A percentile compares a stretch with the other conserved stretches of the same genome.
Conservation (phyloP, 768 basidiomycete species). For the Leccinum uliginosum region DNA sequence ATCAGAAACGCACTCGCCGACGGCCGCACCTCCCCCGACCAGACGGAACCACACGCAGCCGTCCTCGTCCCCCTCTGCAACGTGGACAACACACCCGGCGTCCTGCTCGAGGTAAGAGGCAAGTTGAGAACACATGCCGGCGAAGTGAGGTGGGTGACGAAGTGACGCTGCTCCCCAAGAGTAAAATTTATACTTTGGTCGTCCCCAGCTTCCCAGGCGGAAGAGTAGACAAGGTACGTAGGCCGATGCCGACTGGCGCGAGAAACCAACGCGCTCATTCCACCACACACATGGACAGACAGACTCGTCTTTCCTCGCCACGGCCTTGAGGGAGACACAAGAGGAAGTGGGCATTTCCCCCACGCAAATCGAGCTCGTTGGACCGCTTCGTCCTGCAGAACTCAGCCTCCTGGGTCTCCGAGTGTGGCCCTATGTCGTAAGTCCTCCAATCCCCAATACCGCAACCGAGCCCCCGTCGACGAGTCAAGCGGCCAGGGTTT, state of each 20-base stretch:
- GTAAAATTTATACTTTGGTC: too few species aligned
- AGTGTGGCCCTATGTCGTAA: conserved; percentile 77
- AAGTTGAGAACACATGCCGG: conserved; percentile 67
- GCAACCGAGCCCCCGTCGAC: background rate
- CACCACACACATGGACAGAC: conserved; percentile 41
- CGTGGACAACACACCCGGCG: conserved; percentile 57
- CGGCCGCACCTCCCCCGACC: conserved; percentile 13
- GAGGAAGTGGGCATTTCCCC: conserved; percentile 69
- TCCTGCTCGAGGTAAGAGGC: conserved; percentile 69
- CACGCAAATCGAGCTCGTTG: conserved; percentile 61
- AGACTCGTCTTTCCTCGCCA: conserved; percentile 47
- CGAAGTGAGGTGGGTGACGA: conserved; percentile 63
- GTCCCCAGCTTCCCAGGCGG: conserved; percentile 76
- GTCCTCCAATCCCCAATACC: conserved; percentile 19
- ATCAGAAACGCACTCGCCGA: conserved; percentile 28
- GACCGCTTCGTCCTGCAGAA: conserved; percentile 60
- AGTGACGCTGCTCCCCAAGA: background rate
- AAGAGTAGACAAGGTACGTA: conserved; percentile 55
- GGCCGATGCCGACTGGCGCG: too few species aligned
- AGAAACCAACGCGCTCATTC: too few species aligned
- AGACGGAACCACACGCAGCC: conserved; percentile 49
- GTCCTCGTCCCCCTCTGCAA: conserved; percentile 79
- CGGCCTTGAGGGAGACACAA: conserved; percentile 67
- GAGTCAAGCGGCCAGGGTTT: conserved; percentile 34
- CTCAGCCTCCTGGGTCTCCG: conserved; percentile 52